These are phyloP conservation scores for Parafenestella ontariensis DNA, from an alignment of 2,329 filamentous ascomycete genomes.

Conservation along the genomic window DNA sequence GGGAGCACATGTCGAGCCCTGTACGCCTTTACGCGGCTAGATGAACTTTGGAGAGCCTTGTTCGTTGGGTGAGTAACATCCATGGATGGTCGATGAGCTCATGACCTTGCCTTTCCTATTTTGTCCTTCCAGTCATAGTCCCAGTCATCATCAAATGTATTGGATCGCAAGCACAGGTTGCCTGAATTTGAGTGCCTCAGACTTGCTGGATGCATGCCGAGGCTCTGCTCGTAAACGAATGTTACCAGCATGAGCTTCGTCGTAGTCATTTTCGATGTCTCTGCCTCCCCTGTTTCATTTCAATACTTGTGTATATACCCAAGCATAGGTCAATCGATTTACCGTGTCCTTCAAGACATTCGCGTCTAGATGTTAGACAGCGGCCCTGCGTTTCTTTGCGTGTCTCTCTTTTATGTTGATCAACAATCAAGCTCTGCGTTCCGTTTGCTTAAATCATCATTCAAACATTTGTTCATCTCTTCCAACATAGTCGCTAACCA, in stretches of 20 bases:
- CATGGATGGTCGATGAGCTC: conserved; percentile 7
- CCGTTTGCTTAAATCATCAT: background rate
- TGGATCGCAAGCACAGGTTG: background rate
- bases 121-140: conserved; percentile 10
- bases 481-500: conserved; percentile 3
- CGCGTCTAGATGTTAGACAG: background rate
- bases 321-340: background rate
- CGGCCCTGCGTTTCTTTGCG: background rate
- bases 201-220: background rate
- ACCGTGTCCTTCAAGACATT: background rate
- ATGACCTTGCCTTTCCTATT: conserved; percentile 2
- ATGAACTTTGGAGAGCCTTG: conserved; percentile 88
- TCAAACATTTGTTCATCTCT: background rate
- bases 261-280: background rate
- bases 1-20: conserved; percentile 84
- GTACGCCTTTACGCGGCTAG: conserved; percentile 81
- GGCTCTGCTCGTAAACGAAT: background rate
- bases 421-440: background rate
- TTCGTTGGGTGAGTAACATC: conserved; percentile 80
- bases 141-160: conserved; percentile 3
- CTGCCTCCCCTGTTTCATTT: background rate
- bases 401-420: background rate
- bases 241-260: background rate
- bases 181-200: background rate
- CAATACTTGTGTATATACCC: background rate